Percentiles rank a stretch among this genome's conserved stretches.
phyloP scores from a whole-genome alignment of 306 rosid species.

The Pterocarpus santalinus region DNA sequence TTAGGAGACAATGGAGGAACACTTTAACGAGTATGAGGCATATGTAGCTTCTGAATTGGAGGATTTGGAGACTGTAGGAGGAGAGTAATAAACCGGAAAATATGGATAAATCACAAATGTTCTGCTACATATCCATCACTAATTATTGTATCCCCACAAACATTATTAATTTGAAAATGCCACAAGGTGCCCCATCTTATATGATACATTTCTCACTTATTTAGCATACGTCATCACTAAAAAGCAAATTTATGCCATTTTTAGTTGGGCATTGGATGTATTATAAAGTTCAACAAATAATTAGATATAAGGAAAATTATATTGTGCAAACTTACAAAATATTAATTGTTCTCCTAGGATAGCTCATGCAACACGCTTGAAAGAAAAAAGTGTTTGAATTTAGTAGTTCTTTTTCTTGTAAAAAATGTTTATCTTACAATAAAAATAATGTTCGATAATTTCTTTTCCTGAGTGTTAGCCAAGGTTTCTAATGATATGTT shows the following conservation, averaged over 20 bases:
- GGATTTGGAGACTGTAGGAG: neutral
- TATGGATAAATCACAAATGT: conserved; percentile 50
- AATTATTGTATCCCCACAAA: neutral
- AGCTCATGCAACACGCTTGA: neutral
- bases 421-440: too few species aligned
- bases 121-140: conserved; percentile 36
- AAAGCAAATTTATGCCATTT: neutral
- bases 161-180: neutral
- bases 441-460: too few species aligned
- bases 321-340: neutral
- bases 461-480: too few species aligned
- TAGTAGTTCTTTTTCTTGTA: too few species aligned
- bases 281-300: neutral
- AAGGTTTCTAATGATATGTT: too few species aligned
- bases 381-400: neutral
- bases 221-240: neutral
- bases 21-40: conserved; percentile 43
- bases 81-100: conserved; percentile 39
- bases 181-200: neutral
- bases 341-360: neutral
- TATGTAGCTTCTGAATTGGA: conserved; percentile 34
- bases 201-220: neutral
- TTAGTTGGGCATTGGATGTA: neutral
- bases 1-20: conserved; percentile 71
- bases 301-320: neutral